Base-by-base conservation (phyloP, 139 green algal genomes). In the Micromonas commoda region DNA sequence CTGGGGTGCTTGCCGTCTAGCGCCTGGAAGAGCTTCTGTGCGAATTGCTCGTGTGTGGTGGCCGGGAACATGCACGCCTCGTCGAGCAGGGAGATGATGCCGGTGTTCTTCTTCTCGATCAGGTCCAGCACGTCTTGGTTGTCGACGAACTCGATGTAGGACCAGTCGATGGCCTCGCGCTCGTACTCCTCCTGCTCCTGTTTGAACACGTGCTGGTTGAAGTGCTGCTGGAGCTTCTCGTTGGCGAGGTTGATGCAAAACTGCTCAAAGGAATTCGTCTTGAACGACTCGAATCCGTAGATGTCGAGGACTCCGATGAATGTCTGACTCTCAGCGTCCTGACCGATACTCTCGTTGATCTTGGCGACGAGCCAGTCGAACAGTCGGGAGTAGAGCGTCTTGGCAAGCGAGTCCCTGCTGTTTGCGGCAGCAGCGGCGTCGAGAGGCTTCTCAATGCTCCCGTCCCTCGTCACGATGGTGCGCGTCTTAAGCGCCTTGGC, bases 201-300 rank as follows among this genome's bases (percentile, higher is more conserved):
- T 73, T 89, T 89, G 64, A 89, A 87, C 34, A 89, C 77, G 52
- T 89, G 83, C 63, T 86, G 53, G 86, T 99, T 99, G 91, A 99
- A 99, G 84, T 99, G 95, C 87, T 99, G 95, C 90, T 99, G 95
- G 81, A 99, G 90, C 87, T 97, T 97, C 88, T 98, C 94, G 77
- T 98, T 98, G 6, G 94, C 93, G 54, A 98, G 87, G 83, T 98
- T 98, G 88, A 98, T 98, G 89, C 93, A 97, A 72, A 99, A 96
- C 89, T 98, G 93, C 88, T 98, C 94, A 80, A 87, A 87, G 60
- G 64, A 91, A 78, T 97, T 97, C 73, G 86, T 85, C 71, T 88
- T 87, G 84, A 97, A 97, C 29, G 81, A 85, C 87, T 97, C 93
- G 79, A 97, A 97, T 61, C 93, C 94, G 73, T 98, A 98, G 76